Base-by-base conservation (phyloP, 768 basidiomycete genomes). In the Rubroboletus pulcherrimus region DNA sequence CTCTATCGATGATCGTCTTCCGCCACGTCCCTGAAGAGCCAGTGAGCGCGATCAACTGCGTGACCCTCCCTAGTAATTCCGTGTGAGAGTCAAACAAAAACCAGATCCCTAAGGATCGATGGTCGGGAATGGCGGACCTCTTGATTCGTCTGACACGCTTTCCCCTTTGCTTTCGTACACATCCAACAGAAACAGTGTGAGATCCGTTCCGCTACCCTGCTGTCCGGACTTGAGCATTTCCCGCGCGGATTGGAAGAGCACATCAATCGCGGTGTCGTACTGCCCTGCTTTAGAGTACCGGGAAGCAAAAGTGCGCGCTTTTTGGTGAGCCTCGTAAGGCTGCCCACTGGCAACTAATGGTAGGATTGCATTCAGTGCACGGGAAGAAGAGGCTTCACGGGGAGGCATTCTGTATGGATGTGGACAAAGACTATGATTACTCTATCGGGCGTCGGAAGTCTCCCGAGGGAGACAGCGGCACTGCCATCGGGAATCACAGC, bases 281-380 rank as follows among this genome's bases (percentile, higher is more conserved):
- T 95, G 88, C 3, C 77, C 78, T 4, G 90, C 82, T 75, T 93
- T 93, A 49, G 79, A 77, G 69, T 92, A 92, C 63, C 95, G 81
- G 4, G 94, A 86, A 5, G 93, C 93, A 61, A 96, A 97, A 17
- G 95, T 98, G 29, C 96, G 84, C 10, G 94, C 93, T 73, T 98
- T 98, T 72, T 98, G 95, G 64, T 98, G 96, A 0, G 95, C 95
- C 58, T 94, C 92, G 71, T 97, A 97, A 14, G 80, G 72, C 35
- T 93, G 91, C 10, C 86, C 82, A 10, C 78, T 76, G 6, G 80
- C 71, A 49, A 94, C 87, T 47, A 86, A 81, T 11, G 84, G 91
- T 55, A 88, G 75, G 61, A 89, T 91, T 10, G 88, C 89, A 58
- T 81, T 83, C 12, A 93, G 75, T 44, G 91, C 91, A 56, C 81